Conservation (phyloP, 2,329 filamentous ascomycete species). For the Pestalotiopsis sp. region DNA sequence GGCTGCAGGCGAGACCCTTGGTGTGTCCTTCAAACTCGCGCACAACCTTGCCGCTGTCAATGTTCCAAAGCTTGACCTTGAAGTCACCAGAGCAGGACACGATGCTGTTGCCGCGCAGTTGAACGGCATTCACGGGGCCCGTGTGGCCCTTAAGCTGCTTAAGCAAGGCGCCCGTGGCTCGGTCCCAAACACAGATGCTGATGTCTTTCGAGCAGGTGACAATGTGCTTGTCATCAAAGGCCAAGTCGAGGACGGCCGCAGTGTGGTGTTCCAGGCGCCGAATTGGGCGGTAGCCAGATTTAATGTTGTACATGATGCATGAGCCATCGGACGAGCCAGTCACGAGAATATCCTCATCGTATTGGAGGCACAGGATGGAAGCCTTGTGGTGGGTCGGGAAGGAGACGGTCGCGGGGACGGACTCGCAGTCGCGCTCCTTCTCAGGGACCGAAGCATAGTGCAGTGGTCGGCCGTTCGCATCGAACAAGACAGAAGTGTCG, state of each 20-base stretch:
- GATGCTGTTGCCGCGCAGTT: constrained; percentile 89
- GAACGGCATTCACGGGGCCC: constrained; percentile 94
- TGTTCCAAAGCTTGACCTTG: constrained; percentile 92
- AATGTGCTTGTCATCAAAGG: constrained; percentile 89
- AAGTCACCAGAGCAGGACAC: constrained; percentile 95
- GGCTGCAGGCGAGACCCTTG: constrained; percentile 91
- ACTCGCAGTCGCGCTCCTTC: constrained; percentile 46
- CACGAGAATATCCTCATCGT: constrained; percentile 89
- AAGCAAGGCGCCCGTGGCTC: constrained; percentile 73
- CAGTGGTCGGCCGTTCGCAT: constrained; percentile 50
- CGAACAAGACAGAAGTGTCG: constrained; percentile 52
- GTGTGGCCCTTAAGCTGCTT: constrained; percentile 83
- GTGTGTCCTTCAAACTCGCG: constrained; percentile 90
- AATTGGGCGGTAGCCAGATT: constrained; percentile 76
- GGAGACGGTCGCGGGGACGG: constrained; percentile 56
- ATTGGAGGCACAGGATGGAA: constrained; percentile 93
- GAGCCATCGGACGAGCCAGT: constrained; percentile 92
- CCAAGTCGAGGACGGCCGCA: constrained; percentile 90
- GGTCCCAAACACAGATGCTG: constrained; percentile 93
- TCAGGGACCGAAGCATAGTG: constrained; percentile 61
- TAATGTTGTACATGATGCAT: constrained; percentile 89
- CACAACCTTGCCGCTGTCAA: constrained; percentile 83
- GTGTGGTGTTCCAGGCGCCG: constrained; percentile 77
- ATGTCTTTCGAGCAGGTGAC: constrained; percentile 97
- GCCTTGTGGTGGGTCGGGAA: constrained; percentile 78